A percentile compares a stretch with the other conserved stretches of the same genome.
phyloP scores from a whole-genome alignment of 768 basidiomycete genomes.

The Butyriboletus loyo region DNA sequence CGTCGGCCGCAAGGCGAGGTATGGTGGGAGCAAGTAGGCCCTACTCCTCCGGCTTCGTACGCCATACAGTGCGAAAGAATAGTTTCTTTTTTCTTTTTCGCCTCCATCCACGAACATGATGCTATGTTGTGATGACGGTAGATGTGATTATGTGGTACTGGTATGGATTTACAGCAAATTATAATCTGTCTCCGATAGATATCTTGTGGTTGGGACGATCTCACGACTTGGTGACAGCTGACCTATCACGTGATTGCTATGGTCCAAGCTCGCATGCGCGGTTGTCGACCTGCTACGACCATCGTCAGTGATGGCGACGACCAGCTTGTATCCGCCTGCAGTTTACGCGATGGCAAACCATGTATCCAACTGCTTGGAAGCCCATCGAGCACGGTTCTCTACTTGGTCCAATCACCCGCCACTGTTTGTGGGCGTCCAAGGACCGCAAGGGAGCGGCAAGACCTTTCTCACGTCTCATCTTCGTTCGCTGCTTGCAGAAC shows the following conservation, averaged over 20 bases:
- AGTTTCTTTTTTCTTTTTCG: conserved; percentile 3
- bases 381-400: conserved; percentile 26
- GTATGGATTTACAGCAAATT: conserved; percentile 29
- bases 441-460: conserved; percentile 94
- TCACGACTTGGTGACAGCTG: background rate
- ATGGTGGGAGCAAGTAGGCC: conserved; percentile 55
- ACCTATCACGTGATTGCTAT: conserved; percentile 15
- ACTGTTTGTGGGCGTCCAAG: conserved; percentile 84
- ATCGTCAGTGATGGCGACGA: conserved; percentile 14
- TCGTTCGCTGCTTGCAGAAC: conserved; percentile 37
- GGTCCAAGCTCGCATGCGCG: background rate
- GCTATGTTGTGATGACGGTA: conserved; percentile 16
- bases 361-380: conserved; percentile 35
- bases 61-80: conserved; percentile 2
- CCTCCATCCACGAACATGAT: conserved; percentile 9
- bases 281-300: background rate
- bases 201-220: background rate
- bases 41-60: background rate
- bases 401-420: conserved; percentile 39
- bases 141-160: conserved; percentile 20
- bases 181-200: conserved; percentile 20
- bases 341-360: conserved; percentile 39
- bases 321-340: conserved; percentile 26
- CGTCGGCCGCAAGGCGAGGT: conserved; percentile 88
- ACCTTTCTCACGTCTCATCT: conserved; percentile 70